A percentile compares a stretch with the other conserved stretches of the same genome.
Evolutionary conservation across 2,329 filamentous ascomycete species (phyloP).

Genomic region (Colletotrichum cuscutae): DNA sequence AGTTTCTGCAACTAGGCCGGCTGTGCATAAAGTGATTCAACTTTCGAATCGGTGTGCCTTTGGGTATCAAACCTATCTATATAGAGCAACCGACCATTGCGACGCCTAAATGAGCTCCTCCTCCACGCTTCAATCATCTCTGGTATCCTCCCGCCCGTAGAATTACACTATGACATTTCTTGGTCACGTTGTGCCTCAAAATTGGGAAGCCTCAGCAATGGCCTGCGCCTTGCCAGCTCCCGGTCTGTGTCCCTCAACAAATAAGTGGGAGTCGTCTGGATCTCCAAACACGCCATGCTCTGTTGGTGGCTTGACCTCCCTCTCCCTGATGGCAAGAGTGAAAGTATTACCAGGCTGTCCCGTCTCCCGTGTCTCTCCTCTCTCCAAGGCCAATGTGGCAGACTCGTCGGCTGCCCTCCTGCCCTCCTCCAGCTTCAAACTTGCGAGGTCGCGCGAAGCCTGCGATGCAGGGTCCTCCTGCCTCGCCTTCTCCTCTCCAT

Average conservation of each 20-base stretch:
- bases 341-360: slow-evolving; percentile 45
- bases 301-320: slow-evolving; percentile 50
- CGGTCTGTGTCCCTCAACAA: slow-evolving; percentile 61
- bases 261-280: slow-evolving; percentile 52
- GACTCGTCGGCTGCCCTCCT: slow-evolving; percentile 51
- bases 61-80: slow-evolving; percentile 35
- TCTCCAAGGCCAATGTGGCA: slow-evolving; percentile 61
- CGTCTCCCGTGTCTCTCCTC: slow-evolving; percentile 46
- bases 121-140: background rate
- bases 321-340: slow-evolving; percentile 64
- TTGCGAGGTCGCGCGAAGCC: slow-evolving; percentile 50
- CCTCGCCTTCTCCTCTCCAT: slow-evolving; percentile 71
- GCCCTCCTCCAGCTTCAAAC: slow-evolving; percentile 57
- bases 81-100: background rate
- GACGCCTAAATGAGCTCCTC: background rate
- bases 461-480: slow-evolving; percentile 54
- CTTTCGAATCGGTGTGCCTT: background rate
- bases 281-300: slow-evolving; percentile 34
- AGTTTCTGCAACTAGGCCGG: too few species aligned
- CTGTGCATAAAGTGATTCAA: background rate
- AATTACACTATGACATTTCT: background rate
- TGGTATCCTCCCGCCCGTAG: background rate
- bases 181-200: background rate
- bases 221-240: slow-evolving; percentile 23
- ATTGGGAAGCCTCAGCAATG: slow-evolving; percentile 44